phyloP scores from a whole-genome alignment of 768 basidiomycete species.

The Trametes gibbosa region DNA sequence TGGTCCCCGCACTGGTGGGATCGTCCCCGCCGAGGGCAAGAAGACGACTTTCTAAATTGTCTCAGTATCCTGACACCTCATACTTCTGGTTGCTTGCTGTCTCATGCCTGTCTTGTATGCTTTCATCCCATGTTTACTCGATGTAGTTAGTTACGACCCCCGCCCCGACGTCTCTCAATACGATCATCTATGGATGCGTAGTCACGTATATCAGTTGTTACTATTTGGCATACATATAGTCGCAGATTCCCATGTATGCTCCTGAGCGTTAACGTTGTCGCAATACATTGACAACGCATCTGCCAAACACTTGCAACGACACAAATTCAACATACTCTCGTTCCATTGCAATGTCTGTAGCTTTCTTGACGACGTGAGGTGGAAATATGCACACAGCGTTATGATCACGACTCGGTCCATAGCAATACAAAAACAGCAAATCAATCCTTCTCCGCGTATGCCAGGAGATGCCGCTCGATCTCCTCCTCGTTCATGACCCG shows the following conservation, averaged over 20 bases:
- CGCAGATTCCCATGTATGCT: too few relatives aligned
- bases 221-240: too few relatives aligned
- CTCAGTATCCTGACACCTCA: neutral
- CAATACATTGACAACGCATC: too few relatives aligned
- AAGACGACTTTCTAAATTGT: conserved; percentile 55
- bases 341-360: too few relatives aligned
- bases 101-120: neutral
- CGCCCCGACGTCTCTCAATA: neutral
- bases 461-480: conserved; percentile 75
- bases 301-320: too few relatives aligned
- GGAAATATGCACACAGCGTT: neutral
- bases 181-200: conserved; percentile 6
- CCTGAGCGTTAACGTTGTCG: too few relatives aligned
- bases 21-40: conserved; percentile 63
- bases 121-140: conserved; percentile 4
- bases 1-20: conserved; percentile 59
- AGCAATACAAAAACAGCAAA: conserved; percentile 21
- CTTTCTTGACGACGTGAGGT: too few relatives aligned
- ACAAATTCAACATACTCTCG: too few relatives aligned
- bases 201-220: neutral
- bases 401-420: conserved; percentile 14
- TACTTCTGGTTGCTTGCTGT: neutral
- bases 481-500: conserved; percentile 75
- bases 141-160: conserved; percentile 3
- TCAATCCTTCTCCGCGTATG: conserved; percentile 89